Evolutionary conservation across 106 monocot species (phyloP), one percentile per base, ranked within the genome.

Genomic region (Dendrobium nobile): DNA sequence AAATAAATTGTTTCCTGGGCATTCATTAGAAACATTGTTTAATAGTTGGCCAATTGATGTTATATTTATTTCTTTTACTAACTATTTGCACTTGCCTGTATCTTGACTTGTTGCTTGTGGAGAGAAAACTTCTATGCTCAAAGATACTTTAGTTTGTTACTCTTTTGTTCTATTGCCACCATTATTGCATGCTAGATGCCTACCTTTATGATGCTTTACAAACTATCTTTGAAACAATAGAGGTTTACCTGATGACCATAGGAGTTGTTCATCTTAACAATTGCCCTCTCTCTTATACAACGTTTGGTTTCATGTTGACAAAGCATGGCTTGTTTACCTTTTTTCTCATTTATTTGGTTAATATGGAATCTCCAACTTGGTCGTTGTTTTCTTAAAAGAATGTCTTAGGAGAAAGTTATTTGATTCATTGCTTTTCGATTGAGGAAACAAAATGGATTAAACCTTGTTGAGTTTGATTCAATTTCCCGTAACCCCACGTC

Each of bases 1-100:
- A 61, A 61, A 61, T 61, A 61, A 61, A 61, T 19, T 61, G n/a
- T 61, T 61, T 61, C 61, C 61, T 20, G 61, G 61, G 61, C n/a
- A n/a, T 61, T 61, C 22, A 22, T 61, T 61, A 4, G 61, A 3
- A 61, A 61, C 3, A 0, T 61, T 61, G 61, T 61, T 61, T n/a
- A n/a, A 7, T 61, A n/a, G 61, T 19, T n/a, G n/a, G 6, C n/a
- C 61, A n/a, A 61, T 61, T 5, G 61, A 58, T 58, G 58, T 18
- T 17, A 20, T 47, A 5, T 58, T 58, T 58, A 9, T 20, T 58
- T 18, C 19, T 19, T 61, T n/a, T 61, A 4, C 22, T 61, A 0
- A 22, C 3, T 61, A 61, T 61, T n/a, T 61, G 20, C 19, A 61
- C n/a, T n/a, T 61, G 19, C 61, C 61, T n/a, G n/a, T n/a, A 5